Evolutionary conservation across 2,329 filamentous ascomycete genomes (phyloP).

Genomic region (Fragosphaeria purpurea): DNA sequence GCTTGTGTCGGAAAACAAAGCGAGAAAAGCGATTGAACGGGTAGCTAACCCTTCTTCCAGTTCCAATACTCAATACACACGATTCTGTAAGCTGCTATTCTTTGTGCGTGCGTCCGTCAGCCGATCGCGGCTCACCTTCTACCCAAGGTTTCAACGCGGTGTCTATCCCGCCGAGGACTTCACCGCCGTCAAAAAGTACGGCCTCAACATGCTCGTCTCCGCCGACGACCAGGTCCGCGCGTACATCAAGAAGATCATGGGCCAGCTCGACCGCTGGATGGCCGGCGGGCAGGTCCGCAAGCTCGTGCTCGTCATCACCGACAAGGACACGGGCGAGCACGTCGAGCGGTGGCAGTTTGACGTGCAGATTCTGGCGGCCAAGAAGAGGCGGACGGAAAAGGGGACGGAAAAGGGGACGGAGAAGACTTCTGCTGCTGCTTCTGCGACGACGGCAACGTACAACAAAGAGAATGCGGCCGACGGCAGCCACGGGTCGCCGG

Average conservation of each 20-base stretch:
- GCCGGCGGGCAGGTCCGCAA: constrained; percentile 92
- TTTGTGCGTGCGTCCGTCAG: too few relatives aligned
- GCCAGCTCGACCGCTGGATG: constrained; percentile 97
- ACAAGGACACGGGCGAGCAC: constrained; percentile 93
- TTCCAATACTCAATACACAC: constrained; percentile 99
- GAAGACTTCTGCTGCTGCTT: constrained; percentile 12
- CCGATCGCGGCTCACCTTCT: too few relatives aligned
- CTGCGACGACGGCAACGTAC: constrained; percentile 28
- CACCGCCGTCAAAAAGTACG: constrained; percentile 97
- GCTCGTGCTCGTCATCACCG: constrained; percentile 90
- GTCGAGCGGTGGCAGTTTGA: constrained; percentile 98
- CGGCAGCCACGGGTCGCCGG: constrained; percentile 19
- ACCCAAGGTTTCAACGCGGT: constrained; percentile 66
- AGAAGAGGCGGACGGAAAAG: constrained; percentile 15
- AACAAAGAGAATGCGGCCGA: constrained; percentile 15
- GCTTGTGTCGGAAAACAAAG: constrained; percentile 23
- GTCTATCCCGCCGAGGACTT: constrained; percentile 95
- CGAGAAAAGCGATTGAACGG: too few relatives aligned
- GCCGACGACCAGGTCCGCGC: constrained; percentile 97
- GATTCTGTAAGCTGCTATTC: constrained; percentile 56
- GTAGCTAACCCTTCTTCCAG: constrained; percentile 25
- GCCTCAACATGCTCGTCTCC: constrained; percentile 94
- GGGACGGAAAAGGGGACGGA: constrained; percentile 16
- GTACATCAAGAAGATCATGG: constrained; percentile 99
- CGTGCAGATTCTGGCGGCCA: constrained; percentile 32